A percentile compares a stretch with the other conserved stretches of the same genome.
These are phyloP conservation scores for Ascodesmis nigricans DNA, from an alignment of 495 filamentous ascomycete genomes.

Conservation along the genomic window DNA sequence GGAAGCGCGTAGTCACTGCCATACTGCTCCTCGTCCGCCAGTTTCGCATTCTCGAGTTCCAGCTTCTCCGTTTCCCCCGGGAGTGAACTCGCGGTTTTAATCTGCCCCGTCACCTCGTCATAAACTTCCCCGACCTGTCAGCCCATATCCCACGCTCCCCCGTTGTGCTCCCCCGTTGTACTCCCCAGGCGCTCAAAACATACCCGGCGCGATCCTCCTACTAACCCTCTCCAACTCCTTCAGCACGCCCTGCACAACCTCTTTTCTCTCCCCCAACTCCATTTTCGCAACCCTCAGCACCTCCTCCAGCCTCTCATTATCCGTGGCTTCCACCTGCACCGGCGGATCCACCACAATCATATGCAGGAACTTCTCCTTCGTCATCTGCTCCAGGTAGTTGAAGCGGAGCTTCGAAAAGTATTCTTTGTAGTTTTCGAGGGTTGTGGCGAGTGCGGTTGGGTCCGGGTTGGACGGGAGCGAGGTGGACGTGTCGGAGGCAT, in stretches of 20 bases:
- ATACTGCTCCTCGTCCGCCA: conserved; percentile 27
- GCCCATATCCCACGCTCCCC: conserved; percentile 1
- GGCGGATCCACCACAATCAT: conserved; percentile 70
- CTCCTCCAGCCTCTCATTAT: conserved; percentile 62
- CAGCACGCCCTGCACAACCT: conserved; percentile 52
- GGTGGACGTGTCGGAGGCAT: conserved; percentile 6
- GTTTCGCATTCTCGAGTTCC: conserved; percentile 32
- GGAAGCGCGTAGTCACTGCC: conserved; percentile 26
- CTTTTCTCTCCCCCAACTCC: conserved; percentile 52
- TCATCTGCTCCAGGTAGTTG: conserved; percentile 68
- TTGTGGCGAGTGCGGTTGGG: conserved; percentile 8
- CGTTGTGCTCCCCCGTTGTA: neutral
- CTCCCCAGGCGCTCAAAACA: neutral
- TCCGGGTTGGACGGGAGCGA: conserved; percentile 5
- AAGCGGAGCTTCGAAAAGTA: conserved; percentile 91
- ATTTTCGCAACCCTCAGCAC: conserved; percentile 50
- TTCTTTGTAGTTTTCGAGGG: conserved; percentile 29
- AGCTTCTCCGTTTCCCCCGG: conserved; percentile 42
- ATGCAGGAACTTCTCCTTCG: conserved; percentile 59
- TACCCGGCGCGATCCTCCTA: conserved; percentile 29
- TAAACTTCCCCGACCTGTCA: conserved; percentile 37
- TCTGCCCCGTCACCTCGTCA: conserved; percentile 34
- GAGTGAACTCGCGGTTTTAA: conserved; percentile 31
- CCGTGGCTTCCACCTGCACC: conserved; percentile 53
- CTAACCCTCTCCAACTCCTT: conserved; percentile 46